Evolutionary conservation across 176 grass and related monocot species (phyloP).

Genomic region (Oryza officinalis): DNA sequence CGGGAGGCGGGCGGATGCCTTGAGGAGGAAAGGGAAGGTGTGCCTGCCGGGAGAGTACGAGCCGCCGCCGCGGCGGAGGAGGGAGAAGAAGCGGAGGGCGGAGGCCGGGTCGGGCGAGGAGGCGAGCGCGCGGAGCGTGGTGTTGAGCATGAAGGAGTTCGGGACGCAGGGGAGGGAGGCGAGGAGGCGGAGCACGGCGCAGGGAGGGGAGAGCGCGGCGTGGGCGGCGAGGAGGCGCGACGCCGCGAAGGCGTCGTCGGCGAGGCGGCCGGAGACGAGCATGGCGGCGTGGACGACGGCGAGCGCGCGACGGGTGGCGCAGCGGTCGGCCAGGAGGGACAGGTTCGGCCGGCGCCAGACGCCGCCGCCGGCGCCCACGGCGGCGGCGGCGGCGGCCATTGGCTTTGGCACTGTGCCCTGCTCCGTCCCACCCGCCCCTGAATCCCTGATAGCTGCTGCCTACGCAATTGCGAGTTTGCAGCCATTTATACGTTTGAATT

Average conservation of each 20-base stretch:
- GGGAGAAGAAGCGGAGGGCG: conserved; percentile 34
- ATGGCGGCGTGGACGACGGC: conserved; percentile 46
- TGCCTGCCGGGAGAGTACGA: conserved; percentile 29
- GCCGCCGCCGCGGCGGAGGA: conserved; percentile 1
- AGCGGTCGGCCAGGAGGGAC: conserved; percentile 45
- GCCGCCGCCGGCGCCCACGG: too few relatives aligned
- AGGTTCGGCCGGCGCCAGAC: background rate
- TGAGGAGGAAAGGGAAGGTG: conserved; percentile 58
- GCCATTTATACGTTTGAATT: too few relatives aligned
- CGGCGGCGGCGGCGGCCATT: background rate
- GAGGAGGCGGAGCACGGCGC: conserved; percentile 32
- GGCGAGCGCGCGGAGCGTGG: conserved; percentile 42
- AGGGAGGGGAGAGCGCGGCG: conserved; percentile 33
- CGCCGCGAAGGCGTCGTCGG: conserved; percentile 48
- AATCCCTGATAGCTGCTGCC: too few relatives aligned
- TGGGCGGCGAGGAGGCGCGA: conserved; percentile 43
- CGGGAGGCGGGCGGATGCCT: conserved; percentile 35
- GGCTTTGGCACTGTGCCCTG: too few relatives aligned
- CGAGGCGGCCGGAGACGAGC: conserved; percentile 49
- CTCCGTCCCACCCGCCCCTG: too few relatives aligned
- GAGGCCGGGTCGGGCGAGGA: conserved; percentile 27
- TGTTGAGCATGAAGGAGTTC: conserved; percentile 57
- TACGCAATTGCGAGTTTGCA: too few relatives aligned
- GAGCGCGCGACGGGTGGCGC: conserved; percentile 21
- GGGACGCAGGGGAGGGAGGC: conserved; percentile 26